phyloP scores from a whole-genome alignment of 148 eudicot genomes.

The Cornus suecica region DNA sequence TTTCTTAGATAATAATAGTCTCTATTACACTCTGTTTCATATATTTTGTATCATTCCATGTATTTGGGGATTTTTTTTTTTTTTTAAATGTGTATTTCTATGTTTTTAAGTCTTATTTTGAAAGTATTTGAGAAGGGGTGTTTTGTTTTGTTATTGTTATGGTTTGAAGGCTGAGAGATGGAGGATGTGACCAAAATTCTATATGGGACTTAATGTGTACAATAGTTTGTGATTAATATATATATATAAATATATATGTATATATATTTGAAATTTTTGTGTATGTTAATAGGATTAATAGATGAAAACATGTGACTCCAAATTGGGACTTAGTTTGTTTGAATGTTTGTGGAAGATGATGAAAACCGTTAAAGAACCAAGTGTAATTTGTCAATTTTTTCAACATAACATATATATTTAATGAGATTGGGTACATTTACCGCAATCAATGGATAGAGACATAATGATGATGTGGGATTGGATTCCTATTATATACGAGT shows the following conservation, averaged over 20 bases:
- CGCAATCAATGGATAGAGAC: slow-evolving; percentile 6
- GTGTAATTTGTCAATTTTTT: neutral
- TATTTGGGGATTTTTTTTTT: too few species aligned
- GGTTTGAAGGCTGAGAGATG: neutral
- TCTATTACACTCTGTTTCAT: neutral
- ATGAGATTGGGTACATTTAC: neutral
- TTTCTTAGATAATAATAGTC: too few species aligned
- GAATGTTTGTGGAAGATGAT: neutral
- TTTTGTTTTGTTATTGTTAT: neutral
- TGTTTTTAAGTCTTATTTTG: neutral
- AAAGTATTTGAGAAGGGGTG: neutral
- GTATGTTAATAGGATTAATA: too few species aligned
- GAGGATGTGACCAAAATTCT: neutral
- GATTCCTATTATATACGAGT: neutral
- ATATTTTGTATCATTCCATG: too few species aligned
- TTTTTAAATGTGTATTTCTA: too few species aligned
- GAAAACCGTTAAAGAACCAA: neutral
- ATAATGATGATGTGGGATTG: neutral
- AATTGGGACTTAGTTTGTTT: neutral
- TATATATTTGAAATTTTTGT: too few species aligned
- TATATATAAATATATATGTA: too few species aligned
- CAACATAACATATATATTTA: neutral
- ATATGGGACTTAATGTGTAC: neutral
- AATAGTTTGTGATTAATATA: too few species aligned
- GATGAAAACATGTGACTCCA: too few species aligned